A percentile compares a stretch with the other conserved stretches of the same genome.
Conservation (phyloP, 371 early-diverging fungal genomes). For the Smittium culicis region DNA sequence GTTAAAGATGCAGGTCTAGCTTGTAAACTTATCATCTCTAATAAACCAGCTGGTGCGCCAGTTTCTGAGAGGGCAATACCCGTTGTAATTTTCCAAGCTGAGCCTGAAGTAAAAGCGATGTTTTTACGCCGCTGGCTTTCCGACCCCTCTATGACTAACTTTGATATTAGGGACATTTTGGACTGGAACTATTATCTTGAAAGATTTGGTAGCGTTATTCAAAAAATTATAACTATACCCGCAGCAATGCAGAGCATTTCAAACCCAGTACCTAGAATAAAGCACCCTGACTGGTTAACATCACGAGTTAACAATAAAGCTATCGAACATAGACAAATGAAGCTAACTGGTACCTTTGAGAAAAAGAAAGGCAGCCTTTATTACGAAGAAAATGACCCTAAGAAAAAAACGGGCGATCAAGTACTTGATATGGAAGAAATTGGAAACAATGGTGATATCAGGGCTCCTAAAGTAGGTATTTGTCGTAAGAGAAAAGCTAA, state of each 20-base stretch:
- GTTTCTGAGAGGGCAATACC: constrained; percentile 97
- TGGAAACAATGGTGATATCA: background rate
- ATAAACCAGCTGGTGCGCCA: constrained; percentile 71
- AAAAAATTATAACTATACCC: constrained; percentile 97
- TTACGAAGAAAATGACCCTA: constrained; percentile 30
- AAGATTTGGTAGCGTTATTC: constrained; percentile 89
- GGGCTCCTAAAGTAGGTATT: constrained; percentile 22
- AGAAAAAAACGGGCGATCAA: constrained; percentile 40
- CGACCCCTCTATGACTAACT: constrained; percentile 49
- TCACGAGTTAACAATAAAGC: constrained; percentile 57
- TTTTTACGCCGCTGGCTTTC: constrained; percentile 90
- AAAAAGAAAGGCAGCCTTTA: constrained; percentile 25
- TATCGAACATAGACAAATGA: constrained; percentile 65
- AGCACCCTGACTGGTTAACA: constrained; percentile 89
- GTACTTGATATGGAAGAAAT: constrained; percentile 12
- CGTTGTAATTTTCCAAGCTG: constrained; percentile 86
- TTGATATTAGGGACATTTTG: constrained; percentile 80
- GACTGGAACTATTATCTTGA: constrained; percentile 99
- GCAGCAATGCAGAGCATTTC: constrained; percentile 92
- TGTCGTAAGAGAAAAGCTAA: constrained; percentile 21
- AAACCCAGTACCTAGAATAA: constrained; percentile 88
- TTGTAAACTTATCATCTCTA: constrained; percentile 92
- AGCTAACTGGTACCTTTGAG: constrained; percentile 75
- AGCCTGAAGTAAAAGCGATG: constrained; percentile 59
- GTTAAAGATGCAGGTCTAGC: constrained; percentile 94